Evolutionary conservation across 805 yeast genomes (phyloP).

Genomic region (Zygosaccharomyces bailii): DNA sequence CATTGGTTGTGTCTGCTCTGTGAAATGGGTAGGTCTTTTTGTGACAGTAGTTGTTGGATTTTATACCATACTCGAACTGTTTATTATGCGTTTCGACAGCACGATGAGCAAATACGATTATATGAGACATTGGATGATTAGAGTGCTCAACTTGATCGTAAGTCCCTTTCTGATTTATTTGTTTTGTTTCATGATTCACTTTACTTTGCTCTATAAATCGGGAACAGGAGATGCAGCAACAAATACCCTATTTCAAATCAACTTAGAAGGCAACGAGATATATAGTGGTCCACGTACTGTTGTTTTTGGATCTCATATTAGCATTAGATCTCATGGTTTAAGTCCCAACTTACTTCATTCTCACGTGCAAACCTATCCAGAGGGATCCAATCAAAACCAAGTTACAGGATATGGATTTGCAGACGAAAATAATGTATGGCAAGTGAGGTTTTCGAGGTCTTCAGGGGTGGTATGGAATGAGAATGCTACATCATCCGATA

Average conservation of each 20-base stretch:
- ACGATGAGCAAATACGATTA: slow-evolving; percentile 38
- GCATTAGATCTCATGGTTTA: slow-evolving; percentile 61
- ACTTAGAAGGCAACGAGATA: slow-evolving; percentile 65
- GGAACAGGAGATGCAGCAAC: slow-evolving; percentile 95
- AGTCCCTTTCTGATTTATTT: slow-evolving; percentile 71
- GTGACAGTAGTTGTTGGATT: slow-evolving; percentile 59
- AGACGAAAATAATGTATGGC: slow-evolving; percentile 70
- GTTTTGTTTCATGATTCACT: slow-evolving; percentile 76
- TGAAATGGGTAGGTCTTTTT: slow-evolving; percentile 82
- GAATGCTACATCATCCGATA: slow-evolving; percentile 19
- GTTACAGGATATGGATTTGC: slow-evolving; percentile 74
- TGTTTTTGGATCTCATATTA: slow-evolving; percentile 47
- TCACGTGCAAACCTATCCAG: slow-evolving; percentile 68
- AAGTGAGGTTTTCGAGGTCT: slow-evolving; percentile 49
- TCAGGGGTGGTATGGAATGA: slow-evolving; percentile 37
- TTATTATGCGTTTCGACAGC: slow-evolving; percentile 40
- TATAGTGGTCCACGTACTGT: slow-evolving; percentile 68
- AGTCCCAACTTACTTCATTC: slow-evolving; percentile 75
- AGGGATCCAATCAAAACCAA: slow-evolving; percentile 75
- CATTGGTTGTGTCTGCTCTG: slow-evolving; percentile 79
- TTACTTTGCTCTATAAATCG: slow-evolving; percentile 64
- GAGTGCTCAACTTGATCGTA: slow-evolving; percentile 62
- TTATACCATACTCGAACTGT: slow-evolving; percentile 53
- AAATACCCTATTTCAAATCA: slow-evolving; percentile 86
- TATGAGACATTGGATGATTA: slow-evolving; percentile 63